Percentiles rank a stretch among this genome's conserved stretches.
These are phyloP conservation scores for Pyracantha coccinea DNA, from an alignment of 331 rosid genomes.

Conservation along the genomic window DNA sequence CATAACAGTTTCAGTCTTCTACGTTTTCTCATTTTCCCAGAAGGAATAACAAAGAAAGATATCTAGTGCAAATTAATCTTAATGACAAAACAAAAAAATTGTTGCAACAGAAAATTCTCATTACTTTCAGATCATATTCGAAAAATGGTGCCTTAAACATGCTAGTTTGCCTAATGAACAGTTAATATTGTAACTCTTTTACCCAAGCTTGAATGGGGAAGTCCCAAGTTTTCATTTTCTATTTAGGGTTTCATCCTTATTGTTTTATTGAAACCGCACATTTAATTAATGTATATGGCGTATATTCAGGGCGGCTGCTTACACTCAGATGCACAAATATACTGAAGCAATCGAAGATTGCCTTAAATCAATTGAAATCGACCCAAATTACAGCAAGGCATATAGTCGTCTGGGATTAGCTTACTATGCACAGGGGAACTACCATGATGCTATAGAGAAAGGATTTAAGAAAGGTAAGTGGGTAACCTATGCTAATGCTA, in stretches of 20 bases:
- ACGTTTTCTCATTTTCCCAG: not conserved
- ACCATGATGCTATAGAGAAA: conserved; percentile 61
- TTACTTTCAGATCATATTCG: not conserved
- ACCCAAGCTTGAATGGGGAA: too few relatives aligned
- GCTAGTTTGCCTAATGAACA: not conserved
- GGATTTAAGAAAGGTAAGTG: conserved; percentile 75
- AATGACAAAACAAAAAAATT: not conserved
- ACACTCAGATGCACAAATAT: conserved; percentile 65
- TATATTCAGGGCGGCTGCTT: conserved; percentile 86
- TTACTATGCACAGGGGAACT: conserved; percentile 79
- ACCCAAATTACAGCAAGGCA: conserved; percentile 86
- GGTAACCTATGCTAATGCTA: not conserved
- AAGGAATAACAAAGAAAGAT: not conserved
- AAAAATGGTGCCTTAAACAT: not conserved
- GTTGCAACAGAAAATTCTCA: not conserved
- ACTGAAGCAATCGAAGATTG: conserved; percentile 74
- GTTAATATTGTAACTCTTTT: not conserved
- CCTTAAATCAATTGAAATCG: conserved; percentile 65
- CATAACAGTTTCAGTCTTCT: not conserved
- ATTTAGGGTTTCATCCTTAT: not conserved
- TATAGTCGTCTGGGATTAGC: conserved; percentile 89
- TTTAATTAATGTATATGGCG: conserved; percentile 12
- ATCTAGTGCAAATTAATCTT: not conserved
- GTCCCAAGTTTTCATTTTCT: too few relatives aligned
- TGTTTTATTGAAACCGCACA: conserved; percentile 9